These are phyloP conservation scores for Russula virescens DNA, from an alignment of 768 basidiomycete genomes.

Conservation along the genomic window DNA sequence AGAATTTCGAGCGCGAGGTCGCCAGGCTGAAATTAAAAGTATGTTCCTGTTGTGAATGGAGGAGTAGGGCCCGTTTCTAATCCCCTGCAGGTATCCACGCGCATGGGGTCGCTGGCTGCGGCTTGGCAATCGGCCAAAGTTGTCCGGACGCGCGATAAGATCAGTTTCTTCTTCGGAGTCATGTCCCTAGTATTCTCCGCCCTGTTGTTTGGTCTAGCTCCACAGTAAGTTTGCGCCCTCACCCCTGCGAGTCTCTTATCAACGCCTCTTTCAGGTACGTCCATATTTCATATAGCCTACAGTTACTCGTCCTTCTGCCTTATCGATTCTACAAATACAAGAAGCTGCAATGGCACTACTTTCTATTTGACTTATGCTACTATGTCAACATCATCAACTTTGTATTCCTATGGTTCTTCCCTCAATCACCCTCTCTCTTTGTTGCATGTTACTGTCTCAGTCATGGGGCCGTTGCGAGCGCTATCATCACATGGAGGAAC, in stretches of 20 bases:
- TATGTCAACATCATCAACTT: constrained; percentile 90
- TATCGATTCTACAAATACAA: constrained; percentile 84
- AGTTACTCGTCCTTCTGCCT: constrained; percentile 74
- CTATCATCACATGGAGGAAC: constrained; percentile 98
- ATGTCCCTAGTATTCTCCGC: constrained; percentile 83
- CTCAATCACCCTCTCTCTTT: constrained; percentile 70
- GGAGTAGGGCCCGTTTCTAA: background rate
- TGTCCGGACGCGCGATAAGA: constrained; percentile 73
- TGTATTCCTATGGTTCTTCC: constrained; percentile 87
- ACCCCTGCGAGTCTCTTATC: constrained; percentile 18
- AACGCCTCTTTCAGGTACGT: constrained; percentile 57
- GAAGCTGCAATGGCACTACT: constrained; percentile 91
- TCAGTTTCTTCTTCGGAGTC: constrained; percentile 92
- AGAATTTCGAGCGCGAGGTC: constrained; percentile 81
- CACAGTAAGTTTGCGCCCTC: constrained; percentile 52
- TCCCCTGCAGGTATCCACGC: constrained; percentile 59
- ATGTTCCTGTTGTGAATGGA: constrained; percentile 26
- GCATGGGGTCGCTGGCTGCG: constrained; percentile 68
- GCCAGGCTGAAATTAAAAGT: constrained; percentile 86
- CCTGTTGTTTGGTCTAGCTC: constrained; percentile 81
- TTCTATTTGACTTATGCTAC: constrained; percentile 90
- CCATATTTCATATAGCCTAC: constrained; percentile 79
- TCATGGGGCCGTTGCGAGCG: constrained; percentile 85
- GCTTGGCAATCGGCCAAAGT: constrained; percentile 94
- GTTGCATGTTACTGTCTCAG: constrained; percentile 91